These are phyloP conservation scores for Hortaea werneckii DNA, from an alignment of 2,329 filamentous ascomycete species.

Conservation along the genomic window DNA sequence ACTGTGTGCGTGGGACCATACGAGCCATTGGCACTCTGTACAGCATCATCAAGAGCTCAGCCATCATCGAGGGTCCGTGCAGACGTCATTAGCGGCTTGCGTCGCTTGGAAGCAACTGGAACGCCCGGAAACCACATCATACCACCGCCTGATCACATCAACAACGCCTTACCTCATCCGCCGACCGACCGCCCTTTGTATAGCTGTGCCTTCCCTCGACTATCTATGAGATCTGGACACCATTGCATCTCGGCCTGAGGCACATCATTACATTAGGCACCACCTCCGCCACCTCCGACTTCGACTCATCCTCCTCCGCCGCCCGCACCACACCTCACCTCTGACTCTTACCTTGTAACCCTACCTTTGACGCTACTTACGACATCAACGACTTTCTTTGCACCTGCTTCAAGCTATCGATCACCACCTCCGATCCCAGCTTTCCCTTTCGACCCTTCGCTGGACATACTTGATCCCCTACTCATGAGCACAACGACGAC, in stretches of 20 bases:
- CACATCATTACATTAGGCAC: background rate
- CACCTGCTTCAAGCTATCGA: background rate
- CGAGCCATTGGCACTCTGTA: background rate
- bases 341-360: background rate
- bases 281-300: background rate
- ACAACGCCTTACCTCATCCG: no score
- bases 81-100: background rate
- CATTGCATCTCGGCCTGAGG: background rate
- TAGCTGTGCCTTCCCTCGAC: background rate
- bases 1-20: no score
- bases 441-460: constrained; percentile 6
- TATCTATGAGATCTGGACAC: background rate
- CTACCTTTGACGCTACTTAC: background rate
- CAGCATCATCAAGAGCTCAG: background rate
- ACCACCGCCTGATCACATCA: no score
- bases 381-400: background rate
- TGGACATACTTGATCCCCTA: constrained; percentile 12
- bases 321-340: no score
- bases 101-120: no score
- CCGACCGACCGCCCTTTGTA: background rate
- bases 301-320: background rate
- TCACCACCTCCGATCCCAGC: background rate
- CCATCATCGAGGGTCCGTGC: background rate
- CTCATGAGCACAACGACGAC: constrained; percentile 29
- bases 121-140: no score